Evolutionary conservation across 2,329 filamentous ascomycete species (phyloP).

Genomic region (Tolypocladium ophioglossoides): DNA sequence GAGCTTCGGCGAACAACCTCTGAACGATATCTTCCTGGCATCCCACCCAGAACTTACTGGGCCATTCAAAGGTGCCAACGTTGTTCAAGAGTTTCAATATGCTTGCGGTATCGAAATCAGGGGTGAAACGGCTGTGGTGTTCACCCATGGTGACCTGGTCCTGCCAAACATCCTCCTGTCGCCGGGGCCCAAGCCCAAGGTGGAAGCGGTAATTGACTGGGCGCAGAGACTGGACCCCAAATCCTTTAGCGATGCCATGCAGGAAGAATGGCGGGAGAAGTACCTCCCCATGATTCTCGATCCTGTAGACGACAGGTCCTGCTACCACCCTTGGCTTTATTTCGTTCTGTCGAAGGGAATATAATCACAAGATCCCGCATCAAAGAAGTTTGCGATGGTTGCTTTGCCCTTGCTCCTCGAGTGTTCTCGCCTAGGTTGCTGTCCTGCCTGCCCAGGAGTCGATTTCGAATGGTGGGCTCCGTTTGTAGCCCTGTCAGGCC

Average conservation of each 20-base stretch:
- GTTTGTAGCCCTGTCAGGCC: no score
- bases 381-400: no score
- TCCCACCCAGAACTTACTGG: constrained; percentile 10
- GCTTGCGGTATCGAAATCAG: constrained; percentile 18
- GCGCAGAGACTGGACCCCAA: constrained; percentile 11
- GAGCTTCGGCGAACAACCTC: constrained; percentile 14
- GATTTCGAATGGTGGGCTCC: no score
- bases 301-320: constrained; percentile 17
- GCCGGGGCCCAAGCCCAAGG: constrained; percentile 5
- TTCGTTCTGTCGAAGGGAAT: constrained; percentile 7
- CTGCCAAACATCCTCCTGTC: constrained; percentile 15
- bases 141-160: constrained; percentile 15
- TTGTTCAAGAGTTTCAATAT: constrained; percentile 19
- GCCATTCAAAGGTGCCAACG: constrained; percentile 17
- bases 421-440: no score
- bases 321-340: constrained; percentile 20
- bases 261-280: constrained; percentile 18
- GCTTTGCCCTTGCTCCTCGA: no score
- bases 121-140: constrained; percentile 9
- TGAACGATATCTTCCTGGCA: constrained; percentile 20
- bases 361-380: no score
- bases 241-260: constrained; percentile 9
- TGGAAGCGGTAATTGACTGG: constrained; percentile 17
- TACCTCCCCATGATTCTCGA: constrained; percentile 21
- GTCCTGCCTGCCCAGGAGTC: no score